These are phyloP conservation scores for Petunia secreta DNA, from an alignment of 257 asterid genomes.

Conservation along the genomic window DNA sequence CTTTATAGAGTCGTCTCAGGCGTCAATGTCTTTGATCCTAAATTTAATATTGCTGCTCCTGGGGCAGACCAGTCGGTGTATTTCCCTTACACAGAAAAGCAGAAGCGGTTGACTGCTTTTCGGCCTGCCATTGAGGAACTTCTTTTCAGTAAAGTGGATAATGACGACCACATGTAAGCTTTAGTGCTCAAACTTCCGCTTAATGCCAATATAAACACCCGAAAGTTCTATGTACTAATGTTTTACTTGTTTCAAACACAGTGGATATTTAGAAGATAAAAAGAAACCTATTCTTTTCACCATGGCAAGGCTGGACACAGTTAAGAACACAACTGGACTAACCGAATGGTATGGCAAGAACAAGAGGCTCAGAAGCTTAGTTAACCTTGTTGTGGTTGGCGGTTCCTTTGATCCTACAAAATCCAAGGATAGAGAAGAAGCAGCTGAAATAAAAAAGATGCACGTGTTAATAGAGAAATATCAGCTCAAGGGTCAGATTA, in stretches of 20 bases:
- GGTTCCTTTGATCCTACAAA: conserved; percentile 83
- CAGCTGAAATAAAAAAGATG: conserved; percentile 81
- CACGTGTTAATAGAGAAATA: conserved; percentile 66
- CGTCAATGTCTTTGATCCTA: conserved; percentile 80
- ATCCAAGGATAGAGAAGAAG: conserved; percentile 93
- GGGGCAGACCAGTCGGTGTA: conserved; percentile 89
- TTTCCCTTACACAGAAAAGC: conserved; percentile 71
- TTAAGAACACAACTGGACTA: conserved; percentile 83
- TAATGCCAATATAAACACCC: not conserved
- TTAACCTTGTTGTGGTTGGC: conserved; percentile 81
- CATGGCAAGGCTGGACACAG: conserved; percentile 91
- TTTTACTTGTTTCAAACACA: conserved; percentile 35
- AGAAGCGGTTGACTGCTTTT: conserved; percentile 58
- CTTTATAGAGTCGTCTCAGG: conserved; percentile 81
- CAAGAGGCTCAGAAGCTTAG: conserved; percentile 71
- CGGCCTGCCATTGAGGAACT: conserved; percentile 73
- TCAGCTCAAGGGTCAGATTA: conserved; percentile 74
- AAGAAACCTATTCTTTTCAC: conserved; percentile 84
- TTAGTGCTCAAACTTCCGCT: conserved; percentile 7
- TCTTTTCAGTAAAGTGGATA: conserved; percentile 65
- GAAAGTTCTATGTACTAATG: not conserved
- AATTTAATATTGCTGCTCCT: conserved; percentile 88
- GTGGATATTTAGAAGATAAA: conserved; percentile 75
- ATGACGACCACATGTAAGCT: conserved; percentile 79
- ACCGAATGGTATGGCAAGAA: conserved; percentile 91